A percentile compares a stretch with the other conserved stretches of the same genome.
phyloP scores from a whole-genome alignment of 2,329 filamentous ascomycete genomes.

The Aspergillus ochraceoroseus region DNA sequence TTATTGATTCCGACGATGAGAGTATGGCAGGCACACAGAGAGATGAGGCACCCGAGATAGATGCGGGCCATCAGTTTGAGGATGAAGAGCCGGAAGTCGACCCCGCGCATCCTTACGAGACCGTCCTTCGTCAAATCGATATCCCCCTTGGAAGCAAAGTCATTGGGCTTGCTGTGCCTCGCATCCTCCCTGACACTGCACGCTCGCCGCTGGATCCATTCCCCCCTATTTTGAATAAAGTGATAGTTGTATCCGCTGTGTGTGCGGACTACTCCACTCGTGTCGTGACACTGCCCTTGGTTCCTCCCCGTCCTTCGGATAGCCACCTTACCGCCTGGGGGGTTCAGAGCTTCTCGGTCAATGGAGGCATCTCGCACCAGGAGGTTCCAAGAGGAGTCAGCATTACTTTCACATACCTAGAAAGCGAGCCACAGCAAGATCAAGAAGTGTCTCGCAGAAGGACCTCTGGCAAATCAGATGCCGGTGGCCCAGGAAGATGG shows the following conservation, averaged over 20 bases:
- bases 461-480: constrained; percentile 15
- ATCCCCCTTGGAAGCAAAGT: constrained; percentile 52
- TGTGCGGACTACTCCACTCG: constrained; percentile 56
- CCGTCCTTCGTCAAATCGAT: constrained; percentile 52
- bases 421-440: constrained; percentile 25
- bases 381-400: constrained; percentile 49
- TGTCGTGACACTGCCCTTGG: constrained; percentile 52
- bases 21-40: constrained; percentile 35
- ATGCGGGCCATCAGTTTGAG: constrained; percentile 44
- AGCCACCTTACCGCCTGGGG: constrained; percentile 34
- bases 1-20: constrained; percentile 55
- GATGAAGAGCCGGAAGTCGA: constrained; percentile 54
- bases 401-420: constrained; percentile 50
- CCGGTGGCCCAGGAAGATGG: constrained; percentile 31
- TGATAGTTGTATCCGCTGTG: constrained; percentile 51
- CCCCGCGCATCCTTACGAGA: constrained; percentile 51
- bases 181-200: constrained; percentile 41
- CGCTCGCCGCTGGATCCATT: constrained; percentile 41
- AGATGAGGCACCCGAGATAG: constrained; percentile 20
- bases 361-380: constrained; percentile 46
- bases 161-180: constrained; percentile 48
- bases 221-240: constrained; percentile 47
- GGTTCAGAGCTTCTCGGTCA: constrained; percentile 49
- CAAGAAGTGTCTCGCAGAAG: constrained; percentile 29
- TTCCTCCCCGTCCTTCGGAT: constrained; percentile 46